Base-by-base conservation (phyloP, 2,329 filamentous ascomycete species). In the Trichoderma guizhouense region DNA sequence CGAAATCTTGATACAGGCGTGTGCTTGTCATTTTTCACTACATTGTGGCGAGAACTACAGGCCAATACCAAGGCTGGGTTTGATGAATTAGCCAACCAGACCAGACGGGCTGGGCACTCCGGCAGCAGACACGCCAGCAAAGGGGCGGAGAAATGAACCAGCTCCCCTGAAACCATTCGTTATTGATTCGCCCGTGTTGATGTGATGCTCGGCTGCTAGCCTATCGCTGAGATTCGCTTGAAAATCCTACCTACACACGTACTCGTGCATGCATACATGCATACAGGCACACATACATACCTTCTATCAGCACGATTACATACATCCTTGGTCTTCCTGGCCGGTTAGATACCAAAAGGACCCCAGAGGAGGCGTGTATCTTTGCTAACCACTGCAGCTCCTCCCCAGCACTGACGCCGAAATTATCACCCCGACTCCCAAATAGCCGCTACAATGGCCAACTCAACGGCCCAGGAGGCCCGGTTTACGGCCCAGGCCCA, bases 401-500 rank as follows among this genome's bases (percentile, higher is more conserved):
- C 24, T 43, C 57, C 39, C 12, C 68, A 47, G 24, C 51, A 4
- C 43, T 26, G 34, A 70, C 55, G 58, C 51, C 51, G n/a, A 36
- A 7, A 57, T 28, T 47, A 24, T 70, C 62, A 66, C 34, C 61
- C 30, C 18, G 51, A 9, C 18, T 69, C 57, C 26, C 26, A 43
- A 64, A 71, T 21, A 28, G 28, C 39, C 53, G 51, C 62, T 30
- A 34, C 62, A 43, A 71, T 75, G 76, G 72, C 76, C 74, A 74
- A 74, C 75, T 77, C 78, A 76, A 47, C 67, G 5, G 74, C 76
- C 72, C 72, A 77, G 65, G 76, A 77, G 58, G 36, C 51, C 75
- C 79, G 79, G 72, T 77, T 79, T 77, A 78, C 79, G 77, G 76
- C 75, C 75, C 77, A 79, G 79, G 78, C 78, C 78, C 77, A 76